Evolutionary conservation across 1,284 basidiomycete genomes (phyloP).

Genomic region (Ustilago hordei): DNA sequence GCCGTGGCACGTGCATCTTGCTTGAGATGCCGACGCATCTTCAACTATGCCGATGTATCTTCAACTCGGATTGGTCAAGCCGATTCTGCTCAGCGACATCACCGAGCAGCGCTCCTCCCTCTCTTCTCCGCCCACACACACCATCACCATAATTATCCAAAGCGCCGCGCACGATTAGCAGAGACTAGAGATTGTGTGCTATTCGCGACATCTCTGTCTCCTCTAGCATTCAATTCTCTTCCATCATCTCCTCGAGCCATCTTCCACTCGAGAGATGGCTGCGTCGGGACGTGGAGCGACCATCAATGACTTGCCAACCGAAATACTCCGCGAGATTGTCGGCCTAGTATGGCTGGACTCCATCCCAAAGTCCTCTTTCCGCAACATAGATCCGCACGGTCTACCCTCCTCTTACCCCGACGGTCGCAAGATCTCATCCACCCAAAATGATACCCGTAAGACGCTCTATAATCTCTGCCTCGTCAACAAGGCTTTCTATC

Average conservation of each 20-base stretch:
- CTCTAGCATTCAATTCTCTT: not conserved
- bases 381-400: conserved; percentile 63
- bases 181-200: not conserved
- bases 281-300: conserved; percentile 31
- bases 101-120: not conserved
- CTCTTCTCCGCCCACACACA: not conserved
- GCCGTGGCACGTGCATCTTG: no score
- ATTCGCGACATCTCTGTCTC: not conserved
- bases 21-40: no score
- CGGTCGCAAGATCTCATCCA: conserved; percentile 59
- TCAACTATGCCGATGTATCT: no score
- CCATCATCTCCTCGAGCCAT: conserved; percentile 6
- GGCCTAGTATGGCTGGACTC: conserved; percentile 61
- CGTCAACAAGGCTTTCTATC: conserved; percentile 63
- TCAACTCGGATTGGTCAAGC: not conserved
- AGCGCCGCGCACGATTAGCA: not conserved
- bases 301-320: conserved; percentile 57
- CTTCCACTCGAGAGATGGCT: conserved; percentile 33
- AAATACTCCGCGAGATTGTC: conserved; percentile 60
- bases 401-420: conserved; percentile 63
- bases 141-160: not conserved
- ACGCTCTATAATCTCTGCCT: conserved; percentile 65
- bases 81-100: not conserved
- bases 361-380: conserved; percentile 61
- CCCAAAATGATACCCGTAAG: conserved; percentile 56